Evolutionary conservation across 495 filamentous ascomycete species (phyloP).

Genomic region (Wilcoxina mikolae): DNA sequence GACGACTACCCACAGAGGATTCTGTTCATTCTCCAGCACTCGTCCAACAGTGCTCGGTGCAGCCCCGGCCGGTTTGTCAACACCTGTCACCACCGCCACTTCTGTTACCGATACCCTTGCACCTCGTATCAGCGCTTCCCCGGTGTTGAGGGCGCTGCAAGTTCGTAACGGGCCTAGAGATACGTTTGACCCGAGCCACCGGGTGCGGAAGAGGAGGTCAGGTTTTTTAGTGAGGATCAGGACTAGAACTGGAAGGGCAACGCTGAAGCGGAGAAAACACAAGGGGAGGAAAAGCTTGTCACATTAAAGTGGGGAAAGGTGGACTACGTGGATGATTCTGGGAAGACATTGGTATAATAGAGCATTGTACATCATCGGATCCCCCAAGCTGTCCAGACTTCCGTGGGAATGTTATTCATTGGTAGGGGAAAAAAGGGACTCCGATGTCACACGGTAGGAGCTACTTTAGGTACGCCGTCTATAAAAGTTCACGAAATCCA

Average conservation of each 20-base stretch:
- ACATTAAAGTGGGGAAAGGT: slow-evolving; percentile 34
- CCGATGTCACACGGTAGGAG: too few relatives aligned
- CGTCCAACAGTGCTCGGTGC: slow-evolving; percentile 28
- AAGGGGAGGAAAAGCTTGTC: slow-evolving; percentile 51
- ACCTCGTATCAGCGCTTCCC: slow-evolving; percentile 39
- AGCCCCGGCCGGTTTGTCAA: slow-evolving; percentile 26
- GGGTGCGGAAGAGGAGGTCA: slow-evolving; percentile 55
- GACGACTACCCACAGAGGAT: too few relatives aligned
- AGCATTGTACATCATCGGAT: too few relatives aligned
- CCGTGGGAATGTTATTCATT: too few relatives aligned
- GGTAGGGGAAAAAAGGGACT: too few relatives aligned
- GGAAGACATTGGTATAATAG: too few relatives aligned
- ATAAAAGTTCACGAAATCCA: not conserved
- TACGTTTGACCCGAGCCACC: slow-evolving; percentile 52
- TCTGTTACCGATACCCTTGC: slow-evolving; percentile 36
- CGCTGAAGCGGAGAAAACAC: slow-evolving; percentile 41
- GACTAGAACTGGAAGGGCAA: slow-evolving; percentile 42
- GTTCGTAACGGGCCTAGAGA: slow-evolving; percentile 41
- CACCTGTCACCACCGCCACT: slow-evolving; percentile 20
- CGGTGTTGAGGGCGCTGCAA: slow-evolving; percentile 35
- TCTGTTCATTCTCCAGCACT: too few relatives aligned
- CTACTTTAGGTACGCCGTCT: not conserved
- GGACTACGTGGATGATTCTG: too few relatives aligned
- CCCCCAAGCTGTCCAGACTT: too few relatives aligned
- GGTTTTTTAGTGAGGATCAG: slow-evolving; percentile 49